Evolutionary conservation across 176 grass and related monocot genomes (phyloP).

Genomic region (Thinopyrum elongatum): DNA sequence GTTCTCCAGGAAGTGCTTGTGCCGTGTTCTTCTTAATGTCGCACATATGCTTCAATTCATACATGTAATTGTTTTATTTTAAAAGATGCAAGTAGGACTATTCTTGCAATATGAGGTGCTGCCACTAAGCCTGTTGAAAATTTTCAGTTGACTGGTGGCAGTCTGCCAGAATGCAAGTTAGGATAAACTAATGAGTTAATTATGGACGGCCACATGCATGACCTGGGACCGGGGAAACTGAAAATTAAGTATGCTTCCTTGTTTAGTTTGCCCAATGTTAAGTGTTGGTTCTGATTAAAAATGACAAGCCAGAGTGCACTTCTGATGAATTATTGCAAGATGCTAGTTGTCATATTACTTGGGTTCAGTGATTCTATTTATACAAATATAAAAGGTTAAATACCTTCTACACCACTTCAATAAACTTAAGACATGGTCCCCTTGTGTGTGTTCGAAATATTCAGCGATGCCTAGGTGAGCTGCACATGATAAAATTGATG

Average conservation of each 20-base stretch:
- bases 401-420: neutral
- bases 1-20: neutral
- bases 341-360: neutral
- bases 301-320: neutral
- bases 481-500: neutral
- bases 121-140: neutral
- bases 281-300: neutral
- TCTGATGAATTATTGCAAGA: neutral
- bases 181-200: neutral
- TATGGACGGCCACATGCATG: neutral
- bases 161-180: neutral
- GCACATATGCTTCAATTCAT: neutral
- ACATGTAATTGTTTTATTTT: neutral
- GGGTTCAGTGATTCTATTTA: neutral
- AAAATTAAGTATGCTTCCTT: neutral
- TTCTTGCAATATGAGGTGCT: neutral
- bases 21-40: too few relatives aligned
- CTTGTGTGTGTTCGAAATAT: neutral
- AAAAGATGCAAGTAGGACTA: neutral
- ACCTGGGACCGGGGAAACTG: neutral
- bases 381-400: neutral
- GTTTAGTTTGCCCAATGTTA: neutral
- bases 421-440: constrained; percentile 10
- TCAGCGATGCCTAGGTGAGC: neutral
- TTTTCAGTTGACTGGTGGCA: neutral